Conservation (phyloP, 202 grass and related monocot species). For the Zizania palustris region DNA sequence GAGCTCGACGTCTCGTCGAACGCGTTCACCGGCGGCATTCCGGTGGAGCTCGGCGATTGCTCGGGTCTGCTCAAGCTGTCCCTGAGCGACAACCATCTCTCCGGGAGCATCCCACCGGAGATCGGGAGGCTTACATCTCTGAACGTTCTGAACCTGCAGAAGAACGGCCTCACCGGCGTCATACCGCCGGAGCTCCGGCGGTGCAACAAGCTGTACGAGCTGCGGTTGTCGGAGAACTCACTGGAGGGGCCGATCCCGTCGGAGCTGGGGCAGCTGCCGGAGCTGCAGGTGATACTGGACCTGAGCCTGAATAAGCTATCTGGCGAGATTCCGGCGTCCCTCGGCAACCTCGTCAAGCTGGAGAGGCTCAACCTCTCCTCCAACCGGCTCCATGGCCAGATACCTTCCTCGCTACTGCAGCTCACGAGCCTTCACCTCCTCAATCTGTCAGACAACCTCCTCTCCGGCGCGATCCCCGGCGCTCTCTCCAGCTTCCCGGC, state of each 20-base stretch:
- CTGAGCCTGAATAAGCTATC: slow-evolving; percentile 70
- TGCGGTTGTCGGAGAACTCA: slow-evolving; percentile 76
- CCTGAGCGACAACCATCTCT: slow-evolving; percentile 70
- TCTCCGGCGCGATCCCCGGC: slow-evolving; percentile 57
- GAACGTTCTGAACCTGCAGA: slow-evolving; percentile 84
- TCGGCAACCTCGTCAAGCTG: slow-evolving; percentile 79
- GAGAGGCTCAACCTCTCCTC: slow-evolving; percentile 88
- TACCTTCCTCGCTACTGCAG: slow-evolving; percentile 64
- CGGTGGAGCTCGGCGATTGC: slow-evolving; percentile 67
- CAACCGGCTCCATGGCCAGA: slow-evolving; percentile 63
- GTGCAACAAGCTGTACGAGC: slow-evolving; percentile 87
- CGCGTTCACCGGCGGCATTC: slow-evolving; percentile 51
- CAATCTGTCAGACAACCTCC: slow-evolving; percentile 73
- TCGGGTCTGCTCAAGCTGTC: slow-evolving; percentile 76
- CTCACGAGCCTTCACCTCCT: slow-evolving; percentile 79
- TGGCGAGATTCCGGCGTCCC: slow-evolving; percentile 62
- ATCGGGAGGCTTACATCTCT: slow-evolving; percentile 72
- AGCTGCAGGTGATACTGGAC: slow-evolving; percentile 93
- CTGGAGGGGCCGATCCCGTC: slow-evolving; percentile 66
- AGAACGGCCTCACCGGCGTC: slow-evolving; percentile 68
- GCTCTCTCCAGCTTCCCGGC: slow-evolving; percentile 64
- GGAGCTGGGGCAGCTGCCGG: slow-evolving; percentile 69
- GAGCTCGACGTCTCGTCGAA: slow-evolving; percentile 93
- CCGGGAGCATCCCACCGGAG: slow-evolving; percentile 71
- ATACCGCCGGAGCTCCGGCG: slow-evolving; percentile 62